Evolutionary conservation across 306 rosid species (phyloP).

Genomic region (Malus fusca): DNA sequence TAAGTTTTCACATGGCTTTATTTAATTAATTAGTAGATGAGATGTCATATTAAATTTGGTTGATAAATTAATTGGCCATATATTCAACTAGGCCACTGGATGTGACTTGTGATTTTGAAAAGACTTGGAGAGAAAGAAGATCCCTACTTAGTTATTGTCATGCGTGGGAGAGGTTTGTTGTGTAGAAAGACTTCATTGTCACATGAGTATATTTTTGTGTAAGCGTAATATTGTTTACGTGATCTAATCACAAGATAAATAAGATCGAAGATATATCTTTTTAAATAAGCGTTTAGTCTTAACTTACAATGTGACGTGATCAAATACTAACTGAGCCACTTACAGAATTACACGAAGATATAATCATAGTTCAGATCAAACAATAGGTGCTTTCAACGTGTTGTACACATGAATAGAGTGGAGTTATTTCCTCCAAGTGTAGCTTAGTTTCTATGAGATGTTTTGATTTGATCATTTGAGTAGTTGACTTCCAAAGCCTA

Average conservation of each 20-base stretch:
- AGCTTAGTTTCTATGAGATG: not conserved
- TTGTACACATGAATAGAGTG: not conserved
- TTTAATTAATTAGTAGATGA: not conserved
- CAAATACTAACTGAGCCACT: not conserved
- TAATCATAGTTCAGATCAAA: not conserved
- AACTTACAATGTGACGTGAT: too few relatives aligned
- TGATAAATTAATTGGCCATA: not conserved
- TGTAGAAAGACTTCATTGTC: not conserved
- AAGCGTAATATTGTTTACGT: too few relatives aligned
- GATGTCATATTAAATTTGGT: not conserved
- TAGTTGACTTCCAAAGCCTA: not conserved
- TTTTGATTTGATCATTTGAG: not conserved
- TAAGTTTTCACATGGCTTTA: conserved; percentile 1
- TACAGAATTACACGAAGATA: not conserved
- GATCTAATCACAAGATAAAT: too few relatives aligned
- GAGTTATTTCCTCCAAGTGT: not conserved
- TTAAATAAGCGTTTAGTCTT: not conserved
- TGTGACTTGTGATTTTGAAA: not conserved
- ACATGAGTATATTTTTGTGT: too few relatives aligned
- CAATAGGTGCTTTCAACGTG: not conserved
- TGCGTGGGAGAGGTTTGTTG: not conserved
- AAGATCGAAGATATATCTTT: too few relatives aligned
- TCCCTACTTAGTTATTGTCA: not conserved
- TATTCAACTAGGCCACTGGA: not conserved
- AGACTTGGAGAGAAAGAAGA: not conserved